A percentile compares a stretch with the other conserved stretches of the same genome.
Evolutionary conservation across 2,329 filamentous ascomycete species (phyloP).

Genomic region (Graphiopsis chlorocephala): DNA sequence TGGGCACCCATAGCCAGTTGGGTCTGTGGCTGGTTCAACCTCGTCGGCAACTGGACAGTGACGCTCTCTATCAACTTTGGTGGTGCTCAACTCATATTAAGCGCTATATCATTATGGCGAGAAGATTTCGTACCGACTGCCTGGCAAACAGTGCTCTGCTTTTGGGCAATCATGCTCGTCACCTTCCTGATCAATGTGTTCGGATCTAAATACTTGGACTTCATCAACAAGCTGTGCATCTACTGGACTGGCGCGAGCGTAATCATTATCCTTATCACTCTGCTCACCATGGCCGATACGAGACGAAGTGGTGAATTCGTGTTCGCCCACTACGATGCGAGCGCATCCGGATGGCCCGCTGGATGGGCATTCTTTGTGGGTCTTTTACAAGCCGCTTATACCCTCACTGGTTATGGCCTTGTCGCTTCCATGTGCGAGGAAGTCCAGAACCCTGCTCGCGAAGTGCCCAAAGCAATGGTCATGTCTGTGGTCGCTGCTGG

Average conservation of each 20-base stretch:
- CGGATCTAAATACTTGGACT: conserved; percentile 58
- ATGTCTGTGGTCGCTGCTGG: conserved; percentile 66
- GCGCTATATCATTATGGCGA: conserved; percentile 67
- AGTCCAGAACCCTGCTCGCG: conserved; percentile 64
- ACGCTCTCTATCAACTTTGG: conserved; percentile 65
- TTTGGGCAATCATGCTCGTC: conserved; percentile 68
- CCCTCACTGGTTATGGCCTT: conserved; percentile 66
- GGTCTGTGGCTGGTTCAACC: conserved; percentile 68
- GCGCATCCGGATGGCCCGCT: conserved; percentile 61
- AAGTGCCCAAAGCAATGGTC: conserved; percentile 70
- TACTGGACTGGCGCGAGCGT: conserved; percentile 68
- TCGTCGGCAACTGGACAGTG: conserved; percentile 72
- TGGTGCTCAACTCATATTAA: conserved; percentile 67
- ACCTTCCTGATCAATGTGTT: conserved; percentile 66
- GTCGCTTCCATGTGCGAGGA: conserved; percentile 72
- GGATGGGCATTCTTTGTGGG: conserved; percentile 74
- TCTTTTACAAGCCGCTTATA: conserved; percentile 63
- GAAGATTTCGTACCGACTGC: conserved; percentile 64
- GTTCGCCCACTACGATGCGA: conserved; percentile 67
- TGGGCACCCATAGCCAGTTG: conserved; percentile 67
- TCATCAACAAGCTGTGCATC: conserved; percentile 71
- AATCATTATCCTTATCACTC: conserved; percentile 64
- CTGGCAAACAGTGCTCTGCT: conserved; percentile 69
- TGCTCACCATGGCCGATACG: conserved; percentile 60
- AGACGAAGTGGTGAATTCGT: conserved; percentile 62